Evolutionary conservation across 306 rosid species (phyloP).

Genomic region (Senna siamea): DNA sequence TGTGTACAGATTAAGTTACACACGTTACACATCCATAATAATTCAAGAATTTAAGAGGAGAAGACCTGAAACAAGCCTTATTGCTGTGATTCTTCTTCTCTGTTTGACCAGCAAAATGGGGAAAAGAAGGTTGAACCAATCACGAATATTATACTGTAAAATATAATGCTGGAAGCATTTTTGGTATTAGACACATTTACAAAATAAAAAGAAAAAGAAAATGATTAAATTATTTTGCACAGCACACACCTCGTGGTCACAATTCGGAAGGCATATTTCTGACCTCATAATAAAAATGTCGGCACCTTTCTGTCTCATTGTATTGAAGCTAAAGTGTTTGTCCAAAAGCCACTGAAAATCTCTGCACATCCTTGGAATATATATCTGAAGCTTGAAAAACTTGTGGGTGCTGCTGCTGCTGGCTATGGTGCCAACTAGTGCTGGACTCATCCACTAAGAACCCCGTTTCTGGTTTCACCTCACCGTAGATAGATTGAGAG

Average conservation of each 20-base stretch:
- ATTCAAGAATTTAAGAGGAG: constrained; percentile 12
- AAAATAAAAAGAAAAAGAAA: constrained; percentile 37
- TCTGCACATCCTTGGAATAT: constrained; percentile 76
- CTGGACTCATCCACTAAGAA: constrained; percentile 43
- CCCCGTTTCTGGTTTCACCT: constrained; percentile 60
- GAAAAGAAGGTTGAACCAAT: constrained; percentile 39
- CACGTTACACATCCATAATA: constrained; percentile 5
- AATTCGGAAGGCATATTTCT: constrained; percentile 46
- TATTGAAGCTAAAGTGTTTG: constrained; percentile 63
- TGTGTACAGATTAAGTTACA: constrained; percentile 15
- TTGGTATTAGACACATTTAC: constrained; percentile 62
- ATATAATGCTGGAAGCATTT: constrained; percentile 38
- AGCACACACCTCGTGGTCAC: constrained; percentile 65
- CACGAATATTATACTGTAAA: constrained; percentile 43
- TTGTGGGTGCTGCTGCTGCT: constrained; percentile 34
- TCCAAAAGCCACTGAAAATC: constrained; percentile 79
- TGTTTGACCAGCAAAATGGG: constrained; percentile 38
- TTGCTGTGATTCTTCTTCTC: constrained; percentile 35
- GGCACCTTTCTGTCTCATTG: constrained; percentile 35
- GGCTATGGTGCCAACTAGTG: constrained; percentile 50
- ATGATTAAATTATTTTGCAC: constrained; percentile 31
- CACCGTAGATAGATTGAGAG: constrained; percentile 46
- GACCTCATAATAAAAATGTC: constrained; percentile 49
- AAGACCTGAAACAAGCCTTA: constrained; percentile 42
- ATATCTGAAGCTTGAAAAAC: constrained; percentile 53